Evolutionary conservation across 2,329 filamentous ascomycete genomes (phyloP).

Genomic region (Verticillium albo-atrum): DNA sequence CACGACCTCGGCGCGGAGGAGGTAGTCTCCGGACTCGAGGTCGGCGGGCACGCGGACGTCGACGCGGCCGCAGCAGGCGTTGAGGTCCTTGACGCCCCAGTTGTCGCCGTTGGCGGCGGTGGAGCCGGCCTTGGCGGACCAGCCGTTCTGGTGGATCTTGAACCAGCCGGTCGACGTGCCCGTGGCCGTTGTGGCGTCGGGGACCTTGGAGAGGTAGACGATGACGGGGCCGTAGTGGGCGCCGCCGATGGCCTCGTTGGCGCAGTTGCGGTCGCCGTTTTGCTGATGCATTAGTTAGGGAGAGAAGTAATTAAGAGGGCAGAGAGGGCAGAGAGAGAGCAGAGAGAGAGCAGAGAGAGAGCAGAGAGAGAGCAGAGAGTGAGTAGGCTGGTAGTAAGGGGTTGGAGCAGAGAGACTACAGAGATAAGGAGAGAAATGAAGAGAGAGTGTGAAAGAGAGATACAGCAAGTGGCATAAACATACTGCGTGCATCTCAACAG

Average conservation of each 20-base stretch:
- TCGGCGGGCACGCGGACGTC: constrained; percentile 30
- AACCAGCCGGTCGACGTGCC: constrained; percentile 39
- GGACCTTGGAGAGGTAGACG: constrained; percentile 46
- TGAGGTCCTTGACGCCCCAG: constrained; percentile 38
- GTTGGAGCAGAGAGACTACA: too few relatives aligned
- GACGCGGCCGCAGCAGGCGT: constrained; percentile 34
- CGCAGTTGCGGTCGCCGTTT: constrained; percentile 39
- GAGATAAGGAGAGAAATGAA: too few relatives aligned
- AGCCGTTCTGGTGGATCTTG: constrained; percentile 47
- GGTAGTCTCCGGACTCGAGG: constrained; percentile 31
- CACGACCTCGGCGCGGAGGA: constrained; percentile 44
- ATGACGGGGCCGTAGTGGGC: constrained; percentile 50
- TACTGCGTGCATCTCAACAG: constrained; percentile 53
- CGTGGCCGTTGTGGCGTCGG: constrained; percentile 39
- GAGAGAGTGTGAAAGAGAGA: too few relatives aligned
- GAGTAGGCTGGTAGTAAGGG: too few relatives aligned
- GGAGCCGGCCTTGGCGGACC: constrained; percentile 24
- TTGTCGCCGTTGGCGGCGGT: constrained; percentile 37
- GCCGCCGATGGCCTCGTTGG: constrained; percentile 46
- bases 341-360: not conserved
- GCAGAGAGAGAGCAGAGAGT: too few relatives aligned
- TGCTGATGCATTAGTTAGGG: constrained; percentile 23
- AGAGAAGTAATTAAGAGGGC: not conserved
- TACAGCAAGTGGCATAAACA: too few relatives aligned
- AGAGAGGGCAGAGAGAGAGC: not conserved